phyloP scores from a whole-genome alignment of 179 eudicot genomes.

The Carnegiea gigantea region DNA sequence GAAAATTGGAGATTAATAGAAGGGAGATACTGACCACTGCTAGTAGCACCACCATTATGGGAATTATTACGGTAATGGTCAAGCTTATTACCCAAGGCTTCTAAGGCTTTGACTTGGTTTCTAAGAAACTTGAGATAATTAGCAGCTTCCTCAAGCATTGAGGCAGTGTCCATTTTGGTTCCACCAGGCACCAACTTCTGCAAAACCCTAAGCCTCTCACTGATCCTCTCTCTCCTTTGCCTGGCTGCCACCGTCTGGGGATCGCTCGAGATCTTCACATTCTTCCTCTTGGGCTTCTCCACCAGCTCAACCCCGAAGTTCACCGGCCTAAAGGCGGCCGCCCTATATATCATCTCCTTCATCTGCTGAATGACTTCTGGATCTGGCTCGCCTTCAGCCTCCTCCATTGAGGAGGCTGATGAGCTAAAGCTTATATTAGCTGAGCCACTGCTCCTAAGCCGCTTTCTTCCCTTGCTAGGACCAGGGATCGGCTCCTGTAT shows the following conservation, averaged over 20 bases:
- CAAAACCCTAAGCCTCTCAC: conserved; percentile 80
- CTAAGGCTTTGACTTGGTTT: conserved; percentile 77
- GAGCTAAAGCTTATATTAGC: conserved; percentile 63
- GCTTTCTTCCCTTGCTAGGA: background rate
- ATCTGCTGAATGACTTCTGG: conserved; percentile 83
- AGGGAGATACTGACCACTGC: conserved; percentile 1
- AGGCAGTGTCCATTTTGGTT: conserved; percentile 87
- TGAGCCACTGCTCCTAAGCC: conserved; percentile 21
- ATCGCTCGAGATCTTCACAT: conserved; percentile 69
- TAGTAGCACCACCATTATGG: conserved; percentile 5
- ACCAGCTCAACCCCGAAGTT: conserved; percentile 52
- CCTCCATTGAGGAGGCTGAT: conserved; percentile 40
- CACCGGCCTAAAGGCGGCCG: conserved; percentile 87
- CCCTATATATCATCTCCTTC: conserved; percentile 92
- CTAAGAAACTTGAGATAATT: conserved; percentile 85
- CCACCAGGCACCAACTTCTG: conserved; percentile 92
- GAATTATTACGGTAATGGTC: conserved; percentile 2
- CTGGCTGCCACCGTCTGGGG: conserved; percentile 92
- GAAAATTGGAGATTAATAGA: conserved; percentile 33
- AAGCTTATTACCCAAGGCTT: conserved; percentile 37
- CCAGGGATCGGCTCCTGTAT: background rate
- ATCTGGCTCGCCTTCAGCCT: conserved; percentile 44
- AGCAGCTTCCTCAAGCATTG: conserved; percentile 98
- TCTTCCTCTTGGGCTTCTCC: conserved; percentile 72
- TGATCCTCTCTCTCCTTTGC: conserved; percentile 74